A percentile compares a stretch with the other conserved stretches of the same genome.
Conservation (phyloP, 441 rosid genomes). For the Raphanus hybrid region DNA sequence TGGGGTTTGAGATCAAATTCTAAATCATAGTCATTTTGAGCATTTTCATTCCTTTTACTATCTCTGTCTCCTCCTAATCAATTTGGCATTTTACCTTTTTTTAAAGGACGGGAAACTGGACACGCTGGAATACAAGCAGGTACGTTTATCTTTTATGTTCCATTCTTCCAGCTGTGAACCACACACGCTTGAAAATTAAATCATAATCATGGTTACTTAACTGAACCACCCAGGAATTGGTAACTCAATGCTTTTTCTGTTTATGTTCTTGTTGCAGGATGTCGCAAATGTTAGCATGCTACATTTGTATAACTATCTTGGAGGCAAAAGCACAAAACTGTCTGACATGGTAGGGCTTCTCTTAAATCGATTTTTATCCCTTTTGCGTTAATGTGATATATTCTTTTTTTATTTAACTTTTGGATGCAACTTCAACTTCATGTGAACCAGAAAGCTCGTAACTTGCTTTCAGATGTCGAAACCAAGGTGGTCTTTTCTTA, state of each 20-base stretch:
- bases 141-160: conserved; percentile 5
- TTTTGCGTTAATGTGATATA: not conserved
- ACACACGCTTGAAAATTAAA: not conserved
- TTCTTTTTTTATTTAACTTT: not conserved
- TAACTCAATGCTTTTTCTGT: conserved; percentile 11
- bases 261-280: conserved; percentile 61
- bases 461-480: conserved; percentile 23
- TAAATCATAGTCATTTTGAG: not conserved
- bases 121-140: conserved; percentile 85
- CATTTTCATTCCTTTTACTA: not conserved
- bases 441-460: conserved; percentile 51
- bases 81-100: conserved; percentile 8
- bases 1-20: conserved; percentile 15
- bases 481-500: not conserved
- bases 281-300: conserved; percentile 65
- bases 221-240: conserved; percentile 7
- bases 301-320: conserved; percentile 64
- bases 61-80: conserved; percentile 2
- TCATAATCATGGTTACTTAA: conserved; percentile 6
- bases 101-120: conserved; percentile 83
- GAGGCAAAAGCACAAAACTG: conserved; percentile 60
- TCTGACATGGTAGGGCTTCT: conserved; percentile 48
- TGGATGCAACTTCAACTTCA: conserved; percentile 45
- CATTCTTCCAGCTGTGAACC: too few relatives aligned
- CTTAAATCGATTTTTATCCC: not conserved